Evolutionary conservation across 148 eudicot genomes (phyloP).

Genomic region (Polygonum maritimum): DNA sequence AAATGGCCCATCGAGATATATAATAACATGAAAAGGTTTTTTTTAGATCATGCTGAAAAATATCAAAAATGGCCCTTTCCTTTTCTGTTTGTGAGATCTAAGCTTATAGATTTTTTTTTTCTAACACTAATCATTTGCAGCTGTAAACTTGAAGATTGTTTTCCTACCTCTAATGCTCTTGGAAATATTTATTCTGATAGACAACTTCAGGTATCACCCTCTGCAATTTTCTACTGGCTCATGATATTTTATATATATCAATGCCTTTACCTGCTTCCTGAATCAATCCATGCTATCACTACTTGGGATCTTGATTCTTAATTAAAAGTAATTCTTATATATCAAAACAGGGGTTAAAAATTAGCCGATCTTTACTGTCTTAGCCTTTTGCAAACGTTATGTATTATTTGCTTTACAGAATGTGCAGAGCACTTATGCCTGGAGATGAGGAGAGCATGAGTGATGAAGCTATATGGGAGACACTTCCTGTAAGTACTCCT

Average conservation of each 20-base stretch:
- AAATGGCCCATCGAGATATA: neutral
- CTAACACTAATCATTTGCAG: conserved; percentile 40
- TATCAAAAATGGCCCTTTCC: neutral
- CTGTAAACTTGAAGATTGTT: conserved; percentile 67
- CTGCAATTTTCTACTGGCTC: neutral
- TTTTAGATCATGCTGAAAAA: neutral
- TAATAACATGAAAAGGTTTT: neutral
- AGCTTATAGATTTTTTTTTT: neutral
- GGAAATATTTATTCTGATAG: conserved; percentile 58
- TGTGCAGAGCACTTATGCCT: conserved; percentile 94
- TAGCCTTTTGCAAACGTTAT: neutral
- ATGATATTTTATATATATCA: neutral
- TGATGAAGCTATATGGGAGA: conserved; percentile 97
- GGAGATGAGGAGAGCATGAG: conserved; percentile 89
- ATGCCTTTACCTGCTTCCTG: neutral
- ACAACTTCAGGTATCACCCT: conserved; percentile 77
- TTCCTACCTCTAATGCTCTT: conserved; percentile 83
- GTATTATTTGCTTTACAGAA: conserved; percentile 31
- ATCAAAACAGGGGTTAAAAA: neutral
- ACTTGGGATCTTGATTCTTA: neutral
- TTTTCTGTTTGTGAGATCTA: neutral
- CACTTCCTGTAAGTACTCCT: conserved; percentile 70
- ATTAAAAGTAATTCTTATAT: neutral
- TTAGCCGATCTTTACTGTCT: neutral
- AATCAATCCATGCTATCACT: neutral